Evolutionary conservation across 2,329 filamentous ascomycete species (phyloP).

Genomic region (Chalaropsis thielavioides): DNA sequence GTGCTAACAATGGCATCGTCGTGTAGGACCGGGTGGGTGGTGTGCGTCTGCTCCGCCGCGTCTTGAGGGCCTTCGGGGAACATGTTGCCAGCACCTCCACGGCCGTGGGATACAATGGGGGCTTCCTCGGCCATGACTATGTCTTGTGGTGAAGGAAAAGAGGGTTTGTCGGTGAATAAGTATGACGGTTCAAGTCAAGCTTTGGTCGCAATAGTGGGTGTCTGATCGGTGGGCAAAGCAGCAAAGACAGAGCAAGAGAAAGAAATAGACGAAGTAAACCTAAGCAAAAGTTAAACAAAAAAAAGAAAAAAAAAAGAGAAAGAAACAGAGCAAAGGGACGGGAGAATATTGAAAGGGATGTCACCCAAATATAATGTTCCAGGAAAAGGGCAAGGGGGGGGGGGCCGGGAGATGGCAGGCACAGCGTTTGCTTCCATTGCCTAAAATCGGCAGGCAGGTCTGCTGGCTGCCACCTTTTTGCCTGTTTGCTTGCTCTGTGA

Average conservation of each 20-base stretch:
- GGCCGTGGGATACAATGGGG: constrained; percentile 39
- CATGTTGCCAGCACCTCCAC: constrained; percentile 49
- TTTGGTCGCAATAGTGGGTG: too few relatives aligned
- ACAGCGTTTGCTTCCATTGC: background rate
- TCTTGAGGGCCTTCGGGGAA: constrained; percentile 43
- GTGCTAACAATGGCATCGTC: constrained; percentile 44
- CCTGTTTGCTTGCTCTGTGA: background rate
- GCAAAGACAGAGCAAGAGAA: background rate
- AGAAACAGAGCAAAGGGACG: background rate
- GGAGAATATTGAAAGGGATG: background rate
- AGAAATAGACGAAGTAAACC: background rate
- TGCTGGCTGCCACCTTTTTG: background rate
- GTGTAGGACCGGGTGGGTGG: constrained; percentile 39
- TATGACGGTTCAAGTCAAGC: too few relatives aligned
- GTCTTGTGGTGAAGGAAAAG: background rate
- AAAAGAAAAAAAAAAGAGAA: background rate
- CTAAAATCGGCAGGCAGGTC: background rate
- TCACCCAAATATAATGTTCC: background rate
- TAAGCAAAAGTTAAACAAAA: background rate
- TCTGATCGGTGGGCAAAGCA: too few relatives aligned
- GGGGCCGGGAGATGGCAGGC: background rate
- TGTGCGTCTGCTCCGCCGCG: constrained; percentile 45
- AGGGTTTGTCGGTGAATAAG: too few relatives aligned
- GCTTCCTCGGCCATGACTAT: constrained; percentile 22
- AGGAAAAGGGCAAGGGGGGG: background rate